Percentiles rank a stretch among this genome's conserved stretches.
These are phyloP conservation scores for Diaporthe aspalathi DNA, from an alignment of 2,329 filamentous ascomycete genomes.

Conservation along the genomic window DNA sequence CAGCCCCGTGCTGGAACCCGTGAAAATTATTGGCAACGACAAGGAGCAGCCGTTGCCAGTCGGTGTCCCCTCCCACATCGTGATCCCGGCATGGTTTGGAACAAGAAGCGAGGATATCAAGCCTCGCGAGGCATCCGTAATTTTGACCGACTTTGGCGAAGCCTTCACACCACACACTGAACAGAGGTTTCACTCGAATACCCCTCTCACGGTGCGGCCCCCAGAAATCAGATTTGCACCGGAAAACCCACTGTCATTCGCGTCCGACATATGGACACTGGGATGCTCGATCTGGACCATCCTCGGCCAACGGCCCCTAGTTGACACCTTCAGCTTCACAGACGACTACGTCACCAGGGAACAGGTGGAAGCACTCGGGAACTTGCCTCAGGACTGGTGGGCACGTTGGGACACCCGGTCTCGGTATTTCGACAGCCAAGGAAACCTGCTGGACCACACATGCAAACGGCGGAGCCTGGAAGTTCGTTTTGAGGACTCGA, in stretches of 20 bases:
- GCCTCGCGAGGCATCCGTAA: not conserved
- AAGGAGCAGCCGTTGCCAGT: not conserved
- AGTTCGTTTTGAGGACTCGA: too few species aligned
- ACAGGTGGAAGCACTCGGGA: constrained; percentile 17
- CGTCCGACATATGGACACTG: constrained; percentile 25
- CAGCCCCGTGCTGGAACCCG: constrained; percentile 10
- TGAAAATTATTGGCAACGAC: constrained; percentile 2
- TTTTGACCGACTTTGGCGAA: constrained; percentile 8
- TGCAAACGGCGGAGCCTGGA: too few species aligned
- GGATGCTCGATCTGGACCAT: constrained; percentile 19
- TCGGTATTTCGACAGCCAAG: not conserved
- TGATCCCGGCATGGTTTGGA: constrained; percentile 21
- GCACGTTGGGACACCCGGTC: not conserved
- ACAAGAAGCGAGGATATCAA: constrained; percentile 15
- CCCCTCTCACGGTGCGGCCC: not conserved
- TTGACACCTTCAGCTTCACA: constrained; percentile 6
- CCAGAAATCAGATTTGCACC: constrained; percentile 20
- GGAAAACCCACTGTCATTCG: constrained; percentile 1
- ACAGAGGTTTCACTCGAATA: not conserved
- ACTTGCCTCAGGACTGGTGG: not conserved
- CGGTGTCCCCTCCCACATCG: constrained; percentile 10
- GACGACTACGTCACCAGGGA: constrained; percentile 25
- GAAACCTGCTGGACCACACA: too few species aligned
- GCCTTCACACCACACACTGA: constrained; percentile 5
- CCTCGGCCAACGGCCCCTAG: not conserved